These are phyloP conservation scores for Physcia stellaris DNA, from an alignment of 495 filamentous ascomycete genomes.

Conservation along the genomic window DNA sequence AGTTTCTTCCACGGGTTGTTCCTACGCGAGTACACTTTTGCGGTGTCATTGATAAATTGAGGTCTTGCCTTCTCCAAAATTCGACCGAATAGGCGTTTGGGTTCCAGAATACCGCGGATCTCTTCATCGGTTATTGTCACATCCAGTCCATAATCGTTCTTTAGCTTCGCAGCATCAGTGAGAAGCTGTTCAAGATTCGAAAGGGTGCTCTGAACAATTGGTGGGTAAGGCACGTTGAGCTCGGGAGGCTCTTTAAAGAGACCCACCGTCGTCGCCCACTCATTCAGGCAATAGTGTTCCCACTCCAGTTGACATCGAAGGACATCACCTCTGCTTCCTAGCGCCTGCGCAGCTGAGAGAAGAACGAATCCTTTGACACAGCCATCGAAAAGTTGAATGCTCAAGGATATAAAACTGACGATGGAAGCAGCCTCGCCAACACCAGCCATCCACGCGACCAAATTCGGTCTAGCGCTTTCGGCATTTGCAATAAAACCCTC, in stretches of 20 bases:
- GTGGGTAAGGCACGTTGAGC: slow-evolving; percentile 2
- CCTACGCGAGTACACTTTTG: not conserved
- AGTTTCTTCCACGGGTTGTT: slow-evolving; percentile 7
- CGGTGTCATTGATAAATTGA: not conserved
- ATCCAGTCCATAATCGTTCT: slow-evolving; percentile 3
- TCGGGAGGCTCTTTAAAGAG: slow-evolving; percentile 1
- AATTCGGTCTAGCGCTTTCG: too few relatives aligned
- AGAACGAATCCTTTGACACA: slow-evolving; percentile 13
- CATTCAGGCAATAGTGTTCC: slow-evolving; percentile 7
- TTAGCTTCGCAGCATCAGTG: slow-evolving; percentile 2
- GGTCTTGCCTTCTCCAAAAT: not conserved
- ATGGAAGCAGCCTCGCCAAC: slow-evolving; percentile 1
- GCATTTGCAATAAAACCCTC: too few relatives aligned
- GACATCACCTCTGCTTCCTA: slow-evolving; percentile 10
- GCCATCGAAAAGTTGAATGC: slow-evolving; percentile 9
- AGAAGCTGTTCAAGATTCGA: slow-evolving; percentile 4
- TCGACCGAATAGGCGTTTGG: not conserved
- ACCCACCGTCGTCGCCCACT: slow-evolving; percentile 11
- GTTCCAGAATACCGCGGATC: not conserved
- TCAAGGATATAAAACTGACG: slow-evolving; percentile 6
- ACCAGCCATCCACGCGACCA: too few relatives aligned
- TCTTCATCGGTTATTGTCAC: slow-evolving; percentile 4
- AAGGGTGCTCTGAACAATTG: not conserved
- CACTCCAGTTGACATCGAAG: slow-evolving; percentile 8
- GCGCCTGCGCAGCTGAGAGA: slow-evolving; percentile 6